These are phyloP conservation scores for Eucalyptus pumila DNA, from an alignment of 345 rosid genomes.

Conservation along the genomic window DNA sequence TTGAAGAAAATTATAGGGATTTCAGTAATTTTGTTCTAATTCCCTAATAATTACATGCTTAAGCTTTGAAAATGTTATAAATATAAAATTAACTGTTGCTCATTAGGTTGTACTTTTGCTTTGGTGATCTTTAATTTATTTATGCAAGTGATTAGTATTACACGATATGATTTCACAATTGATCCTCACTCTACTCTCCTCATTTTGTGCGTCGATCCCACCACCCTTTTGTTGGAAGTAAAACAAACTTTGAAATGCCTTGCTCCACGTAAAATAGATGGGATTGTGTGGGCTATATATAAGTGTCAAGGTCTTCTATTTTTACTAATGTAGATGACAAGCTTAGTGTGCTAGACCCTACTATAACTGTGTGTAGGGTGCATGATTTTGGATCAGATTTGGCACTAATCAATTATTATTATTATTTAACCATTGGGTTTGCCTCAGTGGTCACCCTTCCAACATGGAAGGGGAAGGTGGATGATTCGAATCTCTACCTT, in stretches of 20 bases:
- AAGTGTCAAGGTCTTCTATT: too few relatives aligned
- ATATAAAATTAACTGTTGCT: background rate
- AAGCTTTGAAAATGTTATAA: background rate
- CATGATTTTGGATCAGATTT: too few relatives aligned
- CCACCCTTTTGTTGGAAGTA: background rate
- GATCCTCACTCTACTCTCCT: background rate
- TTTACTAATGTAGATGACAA: too few relatives aligned
- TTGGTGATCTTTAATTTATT: background rate
- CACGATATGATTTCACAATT: background rate
- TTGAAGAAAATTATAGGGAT: background rate
- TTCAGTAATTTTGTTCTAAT: background rate
- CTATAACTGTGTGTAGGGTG: too few relatives aligned
- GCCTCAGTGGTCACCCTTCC: rapidly evolving
- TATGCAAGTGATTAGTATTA: background rate
- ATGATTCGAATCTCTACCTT: rapidly evolving
- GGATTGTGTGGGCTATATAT: too few relatives aligned
- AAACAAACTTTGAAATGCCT: too few relatives aligned
- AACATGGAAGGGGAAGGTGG: rapidly evolving
- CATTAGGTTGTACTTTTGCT: background rate
- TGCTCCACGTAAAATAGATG: too few relatives aligned
- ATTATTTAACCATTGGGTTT: too few relatives aligned
- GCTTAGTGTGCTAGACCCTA: too few relatives aligned
- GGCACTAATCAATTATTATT: too few relatives aligned
- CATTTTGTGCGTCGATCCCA: background rate
- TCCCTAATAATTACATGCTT: background rate